A percentile compares a stretch with the other conserved stretches of the same genome.
Evolutionary conservation across 2,329 filamentous ascomycete species (phyloP).

Genomic region (Colletotrichum eleusines): DNA sequence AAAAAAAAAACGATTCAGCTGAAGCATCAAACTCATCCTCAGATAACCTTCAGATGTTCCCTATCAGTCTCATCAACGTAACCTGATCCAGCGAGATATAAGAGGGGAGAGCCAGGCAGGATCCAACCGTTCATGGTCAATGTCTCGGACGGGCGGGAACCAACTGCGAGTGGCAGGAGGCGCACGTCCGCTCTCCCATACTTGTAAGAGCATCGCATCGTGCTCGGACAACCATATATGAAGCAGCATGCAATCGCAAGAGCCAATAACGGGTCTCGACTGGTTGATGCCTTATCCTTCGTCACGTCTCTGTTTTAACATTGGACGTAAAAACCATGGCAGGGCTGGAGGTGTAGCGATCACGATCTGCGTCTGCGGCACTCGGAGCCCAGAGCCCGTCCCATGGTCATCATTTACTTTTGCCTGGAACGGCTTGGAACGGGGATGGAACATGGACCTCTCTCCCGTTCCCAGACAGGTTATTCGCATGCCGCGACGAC

Average conservation of each 20-base stretch:
- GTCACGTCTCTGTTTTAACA: not conserved
- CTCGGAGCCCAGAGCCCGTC: slow-evolving; percentile 15
- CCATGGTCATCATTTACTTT: slow-evolving; percentile 23
- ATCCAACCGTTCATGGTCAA: slow-evolving; percentile 27
- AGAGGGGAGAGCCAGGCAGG: slow-evolving; percentile 6
- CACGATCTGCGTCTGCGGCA: slow-evolving; percentile 28
- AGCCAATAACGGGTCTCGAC: slow-evolving; percentile 8
- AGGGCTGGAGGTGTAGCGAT: not conserved
- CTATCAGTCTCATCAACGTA: too few relatives aligned
- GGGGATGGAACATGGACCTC: slow-evolving; percentile 44
- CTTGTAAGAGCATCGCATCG: not conserved
- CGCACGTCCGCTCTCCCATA: slow-evolving; percentile 9
- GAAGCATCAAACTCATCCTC: not conserved
- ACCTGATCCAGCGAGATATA: not conserved
- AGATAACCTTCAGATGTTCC: not conserved
- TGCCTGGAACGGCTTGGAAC: slow-evolving; percentile 44
- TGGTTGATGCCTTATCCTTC: not conserved
- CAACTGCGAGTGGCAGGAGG: not conserved
- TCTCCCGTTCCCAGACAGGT: not conserved
- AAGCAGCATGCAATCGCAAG: not conserved
- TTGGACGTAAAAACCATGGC: not conserved
- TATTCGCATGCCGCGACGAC: not conserved
- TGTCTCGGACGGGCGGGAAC: slow-evolving; percentile 1
- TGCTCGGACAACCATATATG: slow-evolving; percentile 24
- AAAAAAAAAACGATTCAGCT: not conserved